phyloP scores from a whole-genome alignment of 371 early-diverging fungal genomes.

The Mucor ambiguus region DNA sequence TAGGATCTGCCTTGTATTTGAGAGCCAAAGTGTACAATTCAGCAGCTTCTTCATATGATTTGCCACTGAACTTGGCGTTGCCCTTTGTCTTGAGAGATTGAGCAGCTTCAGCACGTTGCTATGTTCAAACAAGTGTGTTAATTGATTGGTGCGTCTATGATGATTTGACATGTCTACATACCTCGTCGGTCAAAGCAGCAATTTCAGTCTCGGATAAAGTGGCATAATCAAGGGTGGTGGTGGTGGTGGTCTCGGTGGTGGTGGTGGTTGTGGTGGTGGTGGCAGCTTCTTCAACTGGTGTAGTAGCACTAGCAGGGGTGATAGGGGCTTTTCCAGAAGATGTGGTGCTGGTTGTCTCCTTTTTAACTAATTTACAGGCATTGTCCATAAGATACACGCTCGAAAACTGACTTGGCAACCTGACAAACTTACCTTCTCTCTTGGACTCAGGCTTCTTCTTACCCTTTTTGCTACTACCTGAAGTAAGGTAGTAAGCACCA shows the following conservation, averaged over 20 bases:
- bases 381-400: neutral
- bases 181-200: constrained; percentile 56
- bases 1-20: constrained; percentile 72
- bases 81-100: constrained; percentile 83
- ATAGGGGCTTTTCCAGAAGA: constrained; percentile 8
- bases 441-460: constrained; percentile 30
- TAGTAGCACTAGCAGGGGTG: constrained; percentile 17
- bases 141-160: neutral
- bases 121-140: neutral
- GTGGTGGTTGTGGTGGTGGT: constrained; percentile 22
- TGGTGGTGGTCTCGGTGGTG: constrained; percentile 18
- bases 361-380: neutral
- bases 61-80: constrained; percentile 83
- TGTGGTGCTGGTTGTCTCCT: constrained; percentile 9
- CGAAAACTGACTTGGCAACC: neutral
- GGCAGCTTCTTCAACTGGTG: constrained; percentile 13
- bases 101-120: constrained; percentile 70
- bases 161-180: constrained; percentile 18
- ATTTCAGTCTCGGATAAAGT: constrained; percentile 63
- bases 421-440: constrained; percentile 14
- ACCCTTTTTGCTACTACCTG: constrained; percentile 21
- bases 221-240: constrained; percentile 43
- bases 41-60: constrained; percentile 85
- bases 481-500: constrained; percentile 66
- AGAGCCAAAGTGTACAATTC: constrained; percentile 89